Evolutionary conservation across 306 rosid species (phyloP), one percentile per base, ranked within the genome.

Genomic region (Hippophae tibetana): DNA sequence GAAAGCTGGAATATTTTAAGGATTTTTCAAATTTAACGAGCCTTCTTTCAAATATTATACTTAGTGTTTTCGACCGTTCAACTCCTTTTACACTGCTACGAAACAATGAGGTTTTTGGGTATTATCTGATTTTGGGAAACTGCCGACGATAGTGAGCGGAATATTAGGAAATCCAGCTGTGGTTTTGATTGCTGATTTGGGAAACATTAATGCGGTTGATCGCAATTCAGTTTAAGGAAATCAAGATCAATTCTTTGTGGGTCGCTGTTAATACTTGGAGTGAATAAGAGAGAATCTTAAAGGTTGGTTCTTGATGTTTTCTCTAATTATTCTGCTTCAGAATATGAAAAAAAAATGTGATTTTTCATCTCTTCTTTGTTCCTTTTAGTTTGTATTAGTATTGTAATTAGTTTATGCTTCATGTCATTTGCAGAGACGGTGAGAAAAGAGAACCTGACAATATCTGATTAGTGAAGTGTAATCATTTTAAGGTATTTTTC

Each of bases 301-400:
- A 92, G 95, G 89, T 88, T 83, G 63, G 83, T 87, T 43, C 77
- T 80, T 74, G 72, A 70, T 23, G 23, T 50, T 65, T 18, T 54
- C 68, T 47, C 64, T 70, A 74, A 70, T 74, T 73, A 48, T 67
- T 43, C 74, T 42, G 7, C 59, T 75, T 61, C 72, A 64, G 38
- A 23, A 43, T 62, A 60, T 58, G 43, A 40, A 23, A 27, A 63
- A 77, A 63, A 54, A 0, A 2, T 31, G 38, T 31, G 38, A 31
- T 42, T 1, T 55, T 43, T 60, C 50, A 52, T 69, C 64, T 66
- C 63, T 61, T 48, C 47, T 54, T 65, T 64, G 60, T 9, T 31
- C 43, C 69, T 14, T 5, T 23, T 23, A 61, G 66, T 54, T 13
- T 54, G 54, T 57, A 13, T 57, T 55, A 10, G 48, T 58, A 44